phyloP scores from a whole-genome alignment of 495 filamentous ascomycete genomes.

The Tetracladium marchalianum region DNA sequence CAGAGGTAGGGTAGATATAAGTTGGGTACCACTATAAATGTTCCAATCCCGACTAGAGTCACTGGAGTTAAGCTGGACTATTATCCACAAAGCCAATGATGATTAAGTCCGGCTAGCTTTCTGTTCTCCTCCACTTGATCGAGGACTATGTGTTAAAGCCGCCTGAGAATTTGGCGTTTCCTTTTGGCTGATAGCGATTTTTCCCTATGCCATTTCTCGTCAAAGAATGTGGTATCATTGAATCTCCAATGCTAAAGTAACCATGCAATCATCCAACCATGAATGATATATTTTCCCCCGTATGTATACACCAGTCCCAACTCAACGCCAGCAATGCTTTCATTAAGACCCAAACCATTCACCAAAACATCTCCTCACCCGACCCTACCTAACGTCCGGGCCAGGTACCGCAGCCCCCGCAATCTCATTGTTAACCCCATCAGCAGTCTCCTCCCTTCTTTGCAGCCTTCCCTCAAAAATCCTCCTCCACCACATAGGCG shows the following conservation, averaged over 20 bases:
- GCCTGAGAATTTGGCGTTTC: too few relatives aligned
- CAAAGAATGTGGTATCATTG: conserved; percentile 15
- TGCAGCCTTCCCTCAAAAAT: conserved; percentile 54
- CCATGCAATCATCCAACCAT: neutral
- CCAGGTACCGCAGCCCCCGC: conserved; percentile 33
- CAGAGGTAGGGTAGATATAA: too few relatives aligned
- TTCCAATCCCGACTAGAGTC: too few relatives aligned
- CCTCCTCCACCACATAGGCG: conserved; percentile 83
- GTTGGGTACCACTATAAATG: too few relatives aligned
- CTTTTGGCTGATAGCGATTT: too few relatives aligned
- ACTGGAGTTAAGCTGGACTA: too few relatives aligned
- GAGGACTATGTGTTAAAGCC: too few relatives aligned
- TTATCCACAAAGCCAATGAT: too few relatives aligned
- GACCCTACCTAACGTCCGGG: conserved; percentile 23
- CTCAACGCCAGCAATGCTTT: too few relatives aligned
- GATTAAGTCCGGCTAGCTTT: too few relatives aligned
- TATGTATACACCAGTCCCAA: neutral
- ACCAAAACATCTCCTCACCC: neutral
- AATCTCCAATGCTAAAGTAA: neutral
- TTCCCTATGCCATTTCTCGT: too few relatives aligned
- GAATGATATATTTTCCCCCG: neutral
- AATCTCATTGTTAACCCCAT: conserved; percentile 41
- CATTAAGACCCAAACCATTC: neutral
- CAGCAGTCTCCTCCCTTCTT: conserved; percentile 30
- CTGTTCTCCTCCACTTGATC: too few relatives aligned